Percentiles rank a stretch among this genome's conserved stretches.
These are phyloP conservation scores for Yamadazyma blattariae DNA, from an alignment of 1,139 yeast genomes.

Conservation along the genomic window DNA sequence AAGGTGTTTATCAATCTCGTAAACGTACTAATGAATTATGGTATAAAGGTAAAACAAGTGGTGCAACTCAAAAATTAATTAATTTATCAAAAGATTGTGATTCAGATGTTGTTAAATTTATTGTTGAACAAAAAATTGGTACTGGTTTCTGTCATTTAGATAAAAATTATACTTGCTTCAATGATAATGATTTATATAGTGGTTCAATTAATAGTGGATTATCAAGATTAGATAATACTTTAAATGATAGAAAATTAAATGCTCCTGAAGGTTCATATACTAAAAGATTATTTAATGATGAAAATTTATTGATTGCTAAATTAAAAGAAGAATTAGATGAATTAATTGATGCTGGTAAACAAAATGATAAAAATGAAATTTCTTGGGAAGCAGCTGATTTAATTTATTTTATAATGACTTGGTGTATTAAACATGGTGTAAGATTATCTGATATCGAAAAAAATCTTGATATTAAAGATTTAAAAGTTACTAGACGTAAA, in stretches of 20 bases:
- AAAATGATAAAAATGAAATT: conserved; percentile 54
- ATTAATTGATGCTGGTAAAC: conserved; percentile 72
- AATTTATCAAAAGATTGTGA: conserved; percentile 82
- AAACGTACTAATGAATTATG: conserved; percentile 78
- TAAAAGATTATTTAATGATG: conserved; percentile 79
- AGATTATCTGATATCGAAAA: conserved; percentile 75
- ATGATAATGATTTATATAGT: conserved; percentile 33
- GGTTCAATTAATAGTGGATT: conserved; percentile 61
- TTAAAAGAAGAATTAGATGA: conserved; percentile 97
- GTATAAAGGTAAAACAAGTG: conserved; percentile 95
- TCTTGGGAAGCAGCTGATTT: conserved; percentile 99
- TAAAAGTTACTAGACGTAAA: conserved; percentile 86
- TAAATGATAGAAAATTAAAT: conserved; percentile 48
- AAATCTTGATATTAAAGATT: conserved; percentile 78
- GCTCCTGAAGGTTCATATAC: conserved; percentile 96
- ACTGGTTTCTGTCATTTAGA: conserved; percentile 91
- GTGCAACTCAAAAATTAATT: conserved; percentile 81
- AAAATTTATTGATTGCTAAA: conserved; percentile 73
- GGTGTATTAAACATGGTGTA: conserved; percentile 81
- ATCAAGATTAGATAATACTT: conserved; percentile 60
- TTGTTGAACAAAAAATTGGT: conserved; percentile 73
- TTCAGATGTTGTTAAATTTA: conserved; percentile 81
- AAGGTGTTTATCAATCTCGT: conserved; percentile 94
- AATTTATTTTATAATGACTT: conserved; percentile 85
- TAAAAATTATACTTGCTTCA: conserved; percentile 71